phyloP scores from a whole-genome alignment of 495 filamentous ascomycete genomes.

The Daldinia bambusicola region DNA sequence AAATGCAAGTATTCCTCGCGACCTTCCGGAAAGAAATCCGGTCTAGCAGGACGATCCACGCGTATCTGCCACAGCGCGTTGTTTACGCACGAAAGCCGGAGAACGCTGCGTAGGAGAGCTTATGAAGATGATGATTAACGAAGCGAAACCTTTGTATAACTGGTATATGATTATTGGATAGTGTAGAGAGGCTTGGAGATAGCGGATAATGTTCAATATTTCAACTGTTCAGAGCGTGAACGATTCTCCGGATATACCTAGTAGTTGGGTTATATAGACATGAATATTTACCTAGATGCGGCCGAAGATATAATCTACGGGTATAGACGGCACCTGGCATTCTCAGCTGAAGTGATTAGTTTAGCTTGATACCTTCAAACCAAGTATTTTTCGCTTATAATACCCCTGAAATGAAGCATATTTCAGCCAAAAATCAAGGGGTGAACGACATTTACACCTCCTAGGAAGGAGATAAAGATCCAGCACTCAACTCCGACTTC shows the following conservation, averaged over 20 bases:
- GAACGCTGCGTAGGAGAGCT: slow-evolving; percentile 4
- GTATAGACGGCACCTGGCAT: background rate
- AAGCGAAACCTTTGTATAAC: slow-evolving; percentile 2
- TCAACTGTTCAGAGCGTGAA: background rate
- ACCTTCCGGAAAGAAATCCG: slow-evolving; percentile 43
- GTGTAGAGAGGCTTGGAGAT: background rate
- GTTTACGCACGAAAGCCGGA: slow-evolving; percentile 51
- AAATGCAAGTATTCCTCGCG: slow-evolving; percentile 44
- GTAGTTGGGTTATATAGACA: background rate
- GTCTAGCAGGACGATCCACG: slow-evolving; percentile 37
- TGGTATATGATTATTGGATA: slow-evolving; percentile 9
- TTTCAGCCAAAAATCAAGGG: background rate
- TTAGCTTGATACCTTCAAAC: background rate
- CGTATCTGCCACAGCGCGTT: slow-evolving; percentile 40
- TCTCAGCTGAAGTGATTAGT: background rate
- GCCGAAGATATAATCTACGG: background rate
- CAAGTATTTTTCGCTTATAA: background rate
- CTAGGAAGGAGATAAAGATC: background rate
- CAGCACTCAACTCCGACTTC: background rate
- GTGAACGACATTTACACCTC: background rate
- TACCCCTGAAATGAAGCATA: background rate
- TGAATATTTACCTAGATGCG: background rate
- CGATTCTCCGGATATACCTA: background rate
- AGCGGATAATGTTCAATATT: background rate
- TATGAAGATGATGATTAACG: slow-evolving; percentile 18